These are phyloP conservation scores for Boeremia lycopersici DNA, from an alignment of 2,329 filamentous ascomycete species.

Conservation along the genomic window DNA sequence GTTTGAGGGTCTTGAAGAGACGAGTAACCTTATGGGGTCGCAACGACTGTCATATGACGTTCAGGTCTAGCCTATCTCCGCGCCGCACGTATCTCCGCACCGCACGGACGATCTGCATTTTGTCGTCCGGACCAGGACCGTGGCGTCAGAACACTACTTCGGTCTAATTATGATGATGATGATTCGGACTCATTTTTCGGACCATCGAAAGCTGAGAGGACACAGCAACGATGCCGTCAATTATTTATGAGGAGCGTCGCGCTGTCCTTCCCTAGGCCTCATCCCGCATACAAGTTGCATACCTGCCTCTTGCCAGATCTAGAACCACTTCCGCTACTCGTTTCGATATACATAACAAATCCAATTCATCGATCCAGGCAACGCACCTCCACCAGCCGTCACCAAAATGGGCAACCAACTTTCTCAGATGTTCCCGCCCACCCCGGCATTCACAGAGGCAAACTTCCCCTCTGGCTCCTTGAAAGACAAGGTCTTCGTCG, in stretches of 20 bases:
- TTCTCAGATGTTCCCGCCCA: conserved; percentile 25
- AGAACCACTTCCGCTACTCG: background rate
- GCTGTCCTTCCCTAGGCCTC: background rate
- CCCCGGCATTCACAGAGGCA: conserved; percentile 23
- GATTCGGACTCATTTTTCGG: background rate
- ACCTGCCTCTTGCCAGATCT: background rate
- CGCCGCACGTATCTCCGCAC: background rate
- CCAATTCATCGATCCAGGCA: background rate
- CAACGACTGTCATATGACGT: too few species aligned
- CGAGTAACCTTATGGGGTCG: too few species aligned
- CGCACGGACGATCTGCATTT: background rate
- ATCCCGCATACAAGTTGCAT: background rate
- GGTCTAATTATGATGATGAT: background rate
- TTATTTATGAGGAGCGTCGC: background rate
- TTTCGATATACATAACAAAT: background rate
- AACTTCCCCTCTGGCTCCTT: conserved; percentile 45
- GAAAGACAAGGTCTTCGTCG: conserved; percentile 57
- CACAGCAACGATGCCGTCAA: background rate
- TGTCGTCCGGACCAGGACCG: background rate
- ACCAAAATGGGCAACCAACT: conserved; percentile 24
- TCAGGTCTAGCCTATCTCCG: too few species aligned
- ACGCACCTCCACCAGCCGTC: background rate
- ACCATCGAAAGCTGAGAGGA: background rate
- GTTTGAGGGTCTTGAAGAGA: too few species aligned
- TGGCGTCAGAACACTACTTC: background rate